Base-by-base conservation (phyloP, 148 eudicot species). In the Chenopodium quinoa region DNA sequence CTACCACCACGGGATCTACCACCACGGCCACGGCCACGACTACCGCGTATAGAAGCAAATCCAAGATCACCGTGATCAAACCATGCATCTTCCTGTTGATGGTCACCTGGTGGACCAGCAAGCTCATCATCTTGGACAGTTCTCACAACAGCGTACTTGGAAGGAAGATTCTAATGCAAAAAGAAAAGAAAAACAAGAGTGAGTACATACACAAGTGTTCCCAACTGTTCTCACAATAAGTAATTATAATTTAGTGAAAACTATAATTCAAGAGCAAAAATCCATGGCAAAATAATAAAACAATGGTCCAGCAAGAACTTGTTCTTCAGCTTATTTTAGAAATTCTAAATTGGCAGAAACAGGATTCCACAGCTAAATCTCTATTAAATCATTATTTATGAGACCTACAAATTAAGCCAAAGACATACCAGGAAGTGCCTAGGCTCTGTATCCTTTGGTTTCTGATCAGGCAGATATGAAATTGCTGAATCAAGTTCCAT, bases 401-500 rank as follows among this genome's bases (percentile, higher is more conserved):
- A 11, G 31, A 70, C 6, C 67, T n/a, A 40, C n/a, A 25, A 48
- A 56, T 31, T 2, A 31, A 67, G 74, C 56, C 64, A 23, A 79
- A 68, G 46, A 88, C 96, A 88, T 85, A 89, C 98, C 78, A 84
- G 82, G 69, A 89, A 79, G 25, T 87, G 82, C 67, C 88, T 86
- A 54, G 84, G 86, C 79, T 88, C 89, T 70, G 87, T 67, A 67
- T 82, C 86, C 69, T 83, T 87, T 83, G 62, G 63, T 86, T 89
- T 92, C 89, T 87, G 92, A 34, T 84, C 79, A 23, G 85, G 88
- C 25, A 84, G 75, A 83, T 91, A 95, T 48, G 84, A 86, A 80
- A 93, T 77, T 47, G 94, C 91, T 25, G 87, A 85, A 89, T 95
- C 99, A 79, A 95, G 91, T 88, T 95, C 99, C 81, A 95, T 85